A percentile compares a stretch with the other conserved stretches of the same genome.
Evolutionary conservation across 2,329 filamentous ascomycete genomes (phyloP).

Genomic region (Pestalotiopsis sp.): DNA sequence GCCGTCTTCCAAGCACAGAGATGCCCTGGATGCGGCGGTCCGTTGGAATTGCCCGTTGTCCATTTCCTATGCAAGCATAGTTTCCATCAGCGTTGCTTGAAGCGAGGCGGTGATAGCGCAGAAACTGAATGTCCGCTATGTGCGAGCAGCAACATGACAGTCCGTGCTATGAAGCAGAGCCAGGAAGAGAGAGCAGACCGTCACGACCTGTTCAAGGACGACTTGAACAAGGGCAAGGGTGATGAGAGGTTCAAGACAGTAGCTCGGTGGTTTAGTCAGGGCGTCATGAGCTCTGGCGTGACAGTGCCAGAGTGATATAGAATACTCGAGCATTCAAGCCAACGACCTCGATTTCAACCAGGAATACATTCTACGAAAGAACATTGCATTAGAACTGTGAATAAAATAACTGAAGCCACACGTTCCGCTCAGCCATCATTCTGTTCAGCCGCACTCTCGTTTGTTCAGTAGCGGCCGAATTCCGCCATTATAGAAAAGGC

Average conservation of each 20-base stretch:
- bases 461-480: neutral
- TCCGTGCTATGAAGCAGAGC: conserved; percentile 81
- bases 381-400: neutral
- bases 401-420: neutral
- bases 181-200: conserved; percentile 85
- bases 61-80: conserved; percentile 98
- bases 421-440: neutral
- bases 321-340: neutral
- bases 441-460: neutral
- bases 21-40: conserved; percentile 78
- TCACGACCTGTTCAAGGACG: conserved; percentile 87
- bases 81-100: conserved; percentile 91
- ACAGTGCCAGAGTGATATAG: neutral
- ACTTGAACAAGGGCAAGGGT: conserved; percentile 56
- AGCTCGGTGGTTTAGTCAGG: conserved; percentile 89
- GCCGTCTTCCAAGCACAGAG: conserved; percentile 88
- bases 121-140: conserved; percentile 87
- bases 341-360: neutral
- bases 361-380: neutral
- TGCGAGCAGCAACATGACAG: conserved; percentile 80
- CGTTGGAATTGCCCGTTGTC: conserved; percentile 84
- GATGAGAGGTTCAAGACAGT: conserved; percentile 80
- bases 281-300: conserved; percentile 67
- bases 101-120: conserved; percentile 51
- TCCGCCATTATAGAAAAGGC: neutral